Evolutionary conservation across 2,329 filamentous ascomycete species (phyloP).

Genomic region (Aureobasidium mangrovei): DNA sequence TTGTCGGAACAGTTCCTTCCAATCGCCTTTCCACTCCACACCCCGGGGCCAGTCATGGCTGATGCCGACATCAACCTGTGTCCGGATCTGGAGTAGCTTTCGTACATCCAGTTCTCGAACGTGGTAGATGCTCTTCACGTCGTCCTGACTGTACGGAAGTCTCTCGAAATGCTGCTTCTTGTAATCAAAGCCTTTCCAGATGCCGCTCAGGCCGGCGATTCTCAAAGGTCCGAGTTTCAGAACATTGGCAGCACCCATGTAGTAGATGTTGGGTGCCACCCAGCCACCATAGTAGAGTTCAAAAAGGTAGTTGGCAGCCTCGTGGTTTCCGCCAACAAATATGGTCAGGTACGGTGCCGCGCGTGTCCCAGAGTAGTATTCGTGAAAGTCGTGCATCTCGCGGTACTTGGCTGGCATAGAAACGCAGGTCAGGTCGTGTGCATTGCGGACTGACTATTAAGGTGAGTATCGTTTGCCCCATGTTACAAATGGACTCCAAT

Average conservation of each 20-base stretch:
- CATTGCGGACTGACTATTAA: constrained; percentile 70
- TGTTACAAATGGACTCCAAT: constrained; percentile 12
- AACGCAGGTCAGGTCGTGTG: constrained; percentile 78
- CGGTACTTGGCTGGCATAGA: constrained; percentile 84
- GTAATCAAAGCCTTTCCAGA: constrained; percentile 91
- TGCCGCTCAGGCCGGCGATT: constrained; percentile 84
- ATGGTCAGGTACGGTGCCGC: constrained; percentile 81
- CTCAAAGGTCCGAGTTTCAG: constrained; percentile 73
- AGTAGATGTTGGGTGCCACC: constrained; percentile 96
- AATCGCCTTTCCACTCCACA: constrained; percentile 71
- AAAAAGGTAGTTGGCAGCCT: constrained; percentile 81
- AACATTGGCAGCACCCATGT: constrained; percentile 87
- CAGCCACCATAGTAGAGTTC: constrained; percentile 95
- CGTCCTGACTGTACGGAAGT: constrained; percentile 69
- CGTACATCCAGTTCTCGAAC: constrained; percentile 83
- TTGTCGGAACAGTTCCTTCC: constrained; percentile 55
- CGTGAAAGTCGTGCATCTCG: constrained; percentile 80
- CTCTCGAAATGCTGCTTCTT: constrained; percentile 74
- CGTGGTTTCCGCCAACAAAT: constrained; percentile 92
- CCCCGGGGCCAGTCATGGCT: constrained; percentile 93
- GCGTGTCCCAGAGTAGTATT: constrained; percentile 76
- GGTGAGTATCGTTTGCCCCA: too few relatives aligned
- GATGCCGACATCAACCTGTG: constrained; percentile 81
- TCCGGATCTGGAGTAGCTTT: constrained; percentile 75
- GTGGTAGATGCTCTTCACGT: constrained; percentile 79